phyloP scores from a whole-genome alignment of 2,329 filamentous ascomycete genomes.

The Dothistroma pini region DNA sequence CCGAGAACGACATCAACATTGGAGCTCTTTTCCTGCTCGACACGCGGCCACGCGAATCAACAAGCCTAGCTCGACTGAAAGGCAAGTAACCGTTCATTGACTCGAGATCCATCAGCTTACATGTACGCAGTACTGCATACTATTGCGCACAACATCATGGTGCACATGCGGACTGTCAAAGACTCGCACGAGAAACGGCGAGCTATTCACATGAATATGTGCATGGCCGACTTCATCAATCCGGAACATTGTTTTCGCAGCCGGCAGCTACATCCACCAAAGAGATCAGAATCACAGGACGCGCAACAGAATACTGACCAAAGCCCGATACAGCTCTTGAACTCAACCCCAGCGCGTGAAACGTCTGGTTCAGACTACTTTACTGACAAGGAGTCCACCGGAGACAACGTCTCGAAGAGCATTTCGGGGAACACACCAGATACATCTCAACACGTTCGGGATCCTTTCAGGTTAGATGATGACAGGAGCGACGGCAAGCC shows the following conservation, averaged over 20 bases:
- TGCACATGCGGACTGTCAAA: conserved; percentile 34
- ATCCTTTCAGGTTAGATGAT: not conserved
- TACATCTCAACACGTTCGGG: not conserved
- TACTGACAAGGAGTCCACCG: not conserved
- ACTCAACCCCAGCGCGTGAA: not conserved
- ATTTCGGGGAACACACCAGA: not conserved
- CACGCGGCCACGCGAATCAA: conserved; percentile 48
- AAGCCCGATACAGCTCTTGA: not conserved
- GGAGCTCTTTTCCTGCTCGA: conserved; percentile 60
- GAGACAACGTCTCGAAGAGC: not conserved
- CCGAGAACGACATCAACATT: conserved; percentile 42
- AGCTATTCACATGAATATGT: conserved; percentile 27
- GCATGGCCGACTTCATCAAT: conserved; percentile 26
- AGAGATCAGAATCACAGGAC: conserved; percentile 6
- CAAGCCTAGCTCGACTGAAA: conserved; percentile 15
- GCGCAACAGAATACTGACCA: not conserved
- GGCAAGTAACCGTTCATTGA: not conserved
- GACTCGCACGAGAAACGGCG: conserved; percentile 34
- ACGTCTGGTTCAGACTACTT: not conserved
- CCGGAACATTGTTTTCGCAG: conserved; percentile 20
- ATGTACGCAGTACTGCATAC: conserved; percentile 16
- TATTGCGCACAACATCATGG: conserved; percentile 48
- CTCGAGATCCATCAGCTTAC: conserved; percentile 2
- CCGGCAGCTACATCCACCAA: conserved; percentile 10
- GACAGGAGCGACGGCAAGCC: not conserved